Percentiles rank a stretch among this genome's conserved stretches.
phyloP scores from a whole-genome alignment of 169 alveolate genomes.

The Babesia divergens region DNA sequence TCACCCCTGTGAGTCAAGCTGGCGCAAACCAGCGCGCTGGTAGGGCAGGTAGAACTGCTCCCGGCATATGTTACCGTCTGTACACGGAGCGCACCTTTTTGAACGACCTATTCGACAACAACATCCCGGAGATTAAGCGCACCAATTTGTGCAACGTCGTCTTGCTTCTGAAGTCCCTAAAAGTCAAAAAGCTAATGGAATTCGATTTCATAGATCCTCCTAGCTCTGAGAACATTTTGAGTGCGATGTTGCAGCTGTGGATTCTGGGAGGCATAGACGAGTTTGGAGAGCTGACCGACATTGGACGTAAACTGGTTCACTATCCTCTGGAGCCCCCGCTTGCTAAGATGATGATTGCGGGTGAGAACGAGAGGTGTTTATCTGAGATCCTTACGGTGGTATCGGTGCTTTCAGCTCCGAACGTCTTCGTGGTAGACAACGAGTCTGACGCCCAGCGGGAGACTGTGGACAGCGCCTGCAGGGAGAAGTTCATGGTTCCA shows the following conservation, averaged over 20 bases:
- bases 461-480: conserved; percentile 87
- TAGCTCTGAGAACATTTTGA: conserved; percentile 93
- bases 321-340: conserved; percentile 99
- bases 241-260: conserved; percentile 97
- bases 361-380: conserved; percentile 81
- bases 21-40: conserved; percentile 99
- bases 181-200: conserved; percentile 90
- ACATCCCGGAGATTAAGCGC: conserved; percentile 99
- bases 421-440: conserved; percentile 96
- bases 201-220: conserved; percentile 99
- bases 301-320: conserved; percentile 95
- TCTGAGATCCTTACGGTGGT: conserved; percentile 95
- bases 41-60: conserved; percentile 99
- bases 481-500: conserved; percentile 98
- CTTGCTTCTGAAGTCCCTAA: conserved; percentile 94
- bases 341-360: conserved; percentile 93
- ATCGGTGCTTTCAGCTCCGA: conserved; percentile 96
- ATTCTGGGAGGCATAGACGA: conserved; percentile 93
- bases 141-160: conserved; percentile 99
- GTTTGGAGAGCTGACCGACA: conserved; percentile 84
- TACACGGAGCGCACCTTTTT: conserved; percentile 95
- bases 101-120: conserved; percentile 94
- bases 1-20: conserved; percentile 99
- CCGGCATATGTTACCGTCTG: conserved; percentile 98
- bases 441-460: conserved; percentile 91